Conservation (phyloP, 129 eudicot genomes). For the Centaurea solstitialis region DNA sequence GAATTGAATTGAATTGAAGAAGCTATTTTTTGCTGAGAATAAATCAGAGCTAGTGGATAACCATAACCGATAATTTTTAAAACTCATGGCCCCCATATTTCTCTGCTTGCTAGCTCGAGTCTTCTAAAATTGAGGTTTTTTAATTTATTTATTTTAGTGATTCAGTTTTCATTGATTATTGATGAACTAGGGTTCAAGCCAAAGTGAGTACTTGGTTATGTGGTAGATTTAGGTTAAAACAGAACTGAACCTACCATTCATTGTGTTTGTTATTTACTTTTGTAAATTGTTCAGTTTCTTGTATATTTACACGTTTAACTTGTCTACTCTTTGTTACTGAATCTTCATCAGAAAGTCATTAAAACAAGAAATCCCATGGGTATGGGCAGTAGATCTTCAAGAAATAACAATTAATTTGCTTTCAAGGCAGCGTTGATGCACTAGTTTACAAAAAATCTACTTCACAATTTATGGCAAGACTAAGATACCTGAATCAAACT, state of each 20-base stretch:
- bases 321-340: neutral
- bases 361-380: neutral
- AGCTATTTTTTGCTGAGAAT: too few relatives aligned
- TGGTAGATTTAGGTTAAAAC: neutral
- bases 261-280: neutral
- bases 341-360: neutral
- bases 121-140: too few relatives aligned
- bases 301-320: neutral
- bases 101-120: neutral
- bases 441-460: neutral
- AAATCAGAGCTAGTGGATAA: too few relatives aligned
- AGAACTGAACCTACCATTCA: neutral
- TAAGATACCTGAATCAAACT: slow-evolving; percentile 47
- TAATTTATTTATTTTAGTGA: neutral
- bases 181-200: neutral
- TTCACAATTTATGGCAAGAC: slow-evolving; percentile 39
- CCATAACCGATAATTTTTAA: too few relatives aligned
- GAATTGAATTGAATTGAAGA: too few relatives aligned
- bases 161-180: neutral
- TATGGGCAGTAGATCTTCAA: neutral
- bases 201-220: neutral
- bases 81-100: neutral
- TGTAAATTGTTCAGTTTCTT: neutral
- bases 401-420: neutral
- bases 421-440: slow-evolving; percentile 3